Conservation (phyloP, 2,329 filamentous ascomycete species). For the Verticillium longisporum region DNA sequence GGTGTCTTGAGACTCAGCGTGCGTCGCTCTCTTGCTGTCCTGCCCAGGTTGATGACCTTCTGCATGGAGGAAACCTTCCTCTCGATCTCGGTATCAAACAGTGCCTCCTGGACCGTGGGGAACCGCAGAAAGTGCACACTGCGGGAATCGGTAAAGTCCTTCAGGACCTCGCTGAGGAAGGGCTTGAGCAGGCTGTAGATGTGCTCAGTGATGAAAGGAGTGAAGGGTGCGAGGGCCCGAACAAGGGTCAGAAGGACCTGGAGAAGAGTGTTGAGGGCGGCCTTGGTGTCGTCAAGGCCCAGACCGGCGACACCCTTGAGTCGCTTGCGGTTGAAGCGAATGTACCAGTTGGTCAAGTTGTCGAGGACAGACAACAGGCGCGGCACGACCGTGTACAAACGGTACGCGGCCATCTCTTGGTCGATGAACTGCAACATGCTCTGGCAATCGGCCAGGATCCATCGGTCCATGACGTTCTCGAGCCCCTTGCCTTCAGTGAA, state of each 20-base stretch:
- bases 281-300: conserved; percentile 76
- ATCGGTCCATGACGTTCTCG: conserved; percentile 89
- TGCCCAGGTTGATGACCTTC: conserved; percentile 84
- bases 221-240: conserved; percentile 86
- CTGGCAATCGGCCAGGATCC: conserved; percentile 90
- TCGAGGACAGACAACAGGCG: conserved; percentile 78
- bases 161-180: conserved; percentile 68
- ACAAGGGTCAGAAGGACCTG: conserved; percentile 88
- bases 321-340: conserved; percentile 85
- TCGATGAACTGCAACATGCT: conserved; percentile 88
- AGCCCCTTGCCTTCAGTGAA: conserved; percentile 60
- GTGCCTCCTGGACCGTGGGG: conserved; percentile 79
- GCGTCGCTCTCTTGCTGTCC: conserved; percentile 78
- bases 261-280: conserved; percentile 89
- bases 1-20: conserved; percentile 86
- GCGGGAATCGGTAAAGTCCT: conserved; percentile 62
- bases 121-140: conserved; percentile 91
- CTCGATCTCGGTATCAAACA: conserved; percentile 83
- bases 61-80: conserved; percentile 88
- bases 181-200: conserved; percentile 82
- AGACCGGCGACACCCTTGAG: conserved; percentile 84
- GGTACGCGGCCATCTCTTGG: conserved; percentile 81
- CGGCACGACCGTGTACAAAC: conserved; percentile 87
- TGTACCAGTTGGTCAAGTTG: conserved; percentile 98
- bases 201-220: conserved; percentile 89